Percentiles rank a stretch among this genome's conserved stretches.
These are phyloP conservation scores for Ichthyophthirius multifiliis DNA, from an alignment of 169 alveolate species.

Conservation along the genomic window DNA sequence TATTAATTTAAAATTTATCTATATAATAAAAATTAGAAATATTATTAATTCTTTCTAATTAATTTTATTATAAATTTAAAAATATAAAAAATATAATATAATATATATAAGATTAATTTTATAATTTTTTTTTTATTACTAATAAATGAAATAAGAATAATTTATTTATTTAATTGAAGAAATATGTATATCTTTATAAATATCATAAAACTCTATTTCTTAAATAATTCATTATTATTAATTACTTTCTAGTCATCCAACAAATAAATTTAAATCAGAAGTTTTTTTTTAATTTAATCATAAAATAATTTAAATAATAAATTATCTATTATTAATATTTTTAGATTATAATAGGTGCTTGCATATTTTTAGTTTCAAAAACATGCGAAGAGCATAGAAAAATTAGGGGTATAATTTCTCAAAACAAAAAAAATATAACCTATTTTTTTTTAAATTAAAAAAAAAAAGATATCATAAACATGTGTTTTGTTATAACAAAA, in stretches of 20 bases:
- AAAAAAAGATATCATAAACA: background rate
- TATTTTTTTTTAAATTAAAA: background rate
- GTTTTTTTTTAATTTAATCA: background rate
- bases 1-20: too few species aligned
- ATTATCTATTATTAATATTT: background rate
- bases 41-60: too few species aligned
- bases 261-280: background rate
- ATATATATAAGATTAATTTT: too few species aligned
- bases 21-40: too few species aligned
- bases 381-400: background rate
- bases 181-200: background rate
- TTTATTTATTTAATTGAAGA: background rate
- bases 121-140: too few species aligned
- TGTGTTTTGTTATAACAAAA: background rate
- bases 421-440: background rate
- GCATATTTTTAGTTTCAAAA: background rate
- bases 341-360: background rate
- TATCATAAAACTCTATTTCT: background rate
- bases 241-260: background rate
- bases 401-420: background rate
- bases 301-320: background rate
- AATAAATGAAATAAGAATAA: background rate
- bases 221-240: background rate
- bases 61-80: too few species aligned
- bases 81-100: too few species aligned